phyloP scores from a whole-genome alignment of 768 basidiomycete genomes.

The Kondoa subrosea region DNA sequence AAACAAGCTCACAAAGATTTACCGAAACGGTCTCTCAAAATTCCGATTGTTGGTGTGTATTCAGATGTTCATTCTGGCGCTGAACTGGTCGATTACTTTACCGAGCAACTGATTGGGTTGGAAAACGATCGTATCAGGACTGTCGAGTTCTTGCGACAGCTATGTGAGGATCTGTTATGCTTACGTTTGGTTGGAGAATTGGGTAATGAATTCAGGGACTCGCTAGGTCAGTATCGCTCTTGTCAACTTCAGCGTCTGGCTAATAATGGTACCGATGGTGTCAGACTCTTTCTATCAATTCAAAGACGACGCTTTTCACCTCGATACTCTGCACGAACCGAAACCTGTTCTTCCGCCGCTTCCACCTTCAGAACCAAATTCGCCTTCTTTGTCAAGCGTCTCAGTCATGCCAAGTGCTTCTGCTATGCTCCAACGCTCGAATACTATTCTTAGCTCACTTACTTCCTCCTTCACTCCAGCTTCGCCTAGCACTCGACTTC shows the following conservation, averaged over 20 bases:
- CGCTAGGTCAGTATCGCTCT: not conserved
- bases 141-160: conserved; percentile 19
- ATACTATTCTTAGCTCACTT: conserved; percentile 9
- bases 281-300: conserved; percentile 16
- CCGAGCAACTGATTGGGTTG: conserved; percentile 14
- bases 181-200: conserved; percentile 17
- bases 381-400: not conserved
- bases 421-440: conserved; percentile 5
- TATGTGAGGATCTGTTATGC: conserved; percentile 16
- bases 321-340: conserved; percentile 9
- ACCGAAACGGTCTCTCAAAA: conserved; percentile 7
- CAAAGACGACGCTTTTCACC: conserved; percentile 15
- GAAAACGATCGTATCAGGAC: conserved; percentile 11
- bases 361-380: conserved; percentile 2
- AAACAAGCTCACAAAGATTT: not conserved
- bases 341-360: conserved; percentile 11
- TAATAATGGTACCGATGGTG: not conserved
- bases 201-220: conserved; percentile 18
- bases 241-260: no score
- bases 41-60: conserved; percentile 17
- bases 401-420: not conserved
- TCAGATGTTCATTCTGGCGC: conserved; percentile 17
- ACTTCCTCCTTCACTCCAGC: conserved; percentile 15
- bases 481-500: conserved; percentile 7
- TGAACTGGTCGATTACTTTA: conserved; percentile 15